phyloP scores from a whole-genome alignment of 306 rosid species.

The Rubus idaeus region DNA sequence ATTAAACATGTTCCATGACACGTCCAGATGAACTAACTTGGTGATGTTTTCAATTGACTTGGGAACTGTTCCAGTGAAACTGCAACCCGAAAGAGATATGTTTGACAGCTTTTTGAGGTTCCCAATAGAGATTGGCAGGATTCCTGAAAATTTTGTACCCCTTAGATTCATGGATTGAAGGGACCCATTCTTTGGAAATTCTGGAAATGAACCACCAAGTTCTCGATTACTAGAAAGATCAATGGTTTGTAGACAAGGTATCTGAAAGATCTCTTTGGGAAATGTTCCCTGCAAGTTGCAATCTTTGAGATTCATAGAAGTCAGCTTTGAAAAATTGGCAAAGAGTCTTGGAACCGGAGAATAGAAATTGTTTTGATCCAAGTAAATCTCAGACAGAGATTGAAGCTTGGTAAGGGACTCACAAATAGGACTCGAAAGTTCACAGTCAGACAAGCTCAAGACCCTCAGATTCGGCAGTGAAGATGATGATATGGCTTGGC shows the following conservation, averaged over 20 bases:
- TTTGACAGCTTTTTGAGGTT: background rate
- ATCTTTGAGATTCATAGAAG: background rate
- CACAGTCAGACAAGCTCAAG: too few species aligned
- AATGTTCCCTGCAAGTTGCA: constrained; percentile 2
- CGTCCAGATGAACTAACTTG: background rate
- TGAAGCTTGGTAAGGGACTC: background rate
- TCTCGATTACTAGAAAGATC: background rate
- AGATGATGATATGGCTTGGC: too few species aligned
- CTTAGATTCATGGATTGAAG: background rate
- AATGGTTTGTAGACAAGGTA: constrained; percentile 11
- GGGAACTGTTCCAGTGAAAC: constrained; percentile 17
- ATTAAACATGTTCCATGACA: constrained; percentile 12
- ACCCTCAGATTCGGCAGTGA: too few species aligned
- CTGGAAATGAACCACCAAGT: constrained; percentile 21
- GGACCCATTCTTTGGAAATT: background rate
- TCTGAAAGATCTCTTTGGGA: constrained; percentile 23
- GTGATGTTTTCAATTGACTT: constrained; percentile 7
- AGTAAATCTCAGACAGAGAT: background rate
- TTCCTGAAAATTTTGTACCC: background rate
- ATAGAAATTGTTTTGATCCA: background rate
- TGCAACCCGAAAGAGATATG: background rate
- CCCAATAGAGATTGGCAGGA: constrained; percentile 26
- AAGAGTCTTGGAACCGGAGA: constrained; percentile 12
- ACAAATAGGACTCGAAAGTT: constrained; percentile 1
- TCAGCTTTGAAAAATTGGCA: constrained; percentile 21